Percentiles rank a stretch among this genome's conserved stretches.
Evolutionary conservation across 2,329 filamentous ascomycete genomes (phyloP).

Genomic region (Colletotrichum coccodes): DNA sequence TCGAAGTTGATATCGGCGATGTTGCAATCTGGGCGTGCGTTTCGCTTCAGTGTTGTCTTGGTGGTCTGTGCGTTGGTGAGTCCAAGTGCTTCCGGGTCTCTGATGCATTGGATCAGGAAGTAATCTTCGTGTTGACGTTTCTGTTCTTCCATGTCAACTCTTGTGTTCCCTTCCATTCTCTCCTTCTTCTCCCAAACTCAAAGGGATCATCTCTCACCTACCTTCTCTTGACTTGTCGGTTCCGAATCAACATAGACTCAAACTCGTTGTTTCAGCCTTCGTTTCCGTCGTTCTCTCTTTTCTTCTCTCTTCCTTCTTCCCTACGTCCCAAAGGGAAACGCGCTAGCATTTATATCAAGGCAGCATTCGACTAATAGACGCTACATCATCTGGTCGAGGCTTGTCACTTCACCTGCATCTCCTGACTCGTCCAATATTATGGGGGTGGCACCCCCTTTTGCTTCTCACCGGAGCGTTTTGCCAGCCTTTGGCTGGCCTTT

Average conservation of each 20-base stretch:
- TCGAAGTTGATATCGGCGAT: background rate
- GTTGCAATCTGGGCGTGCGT: background rate
- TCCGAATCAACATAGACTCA: background rate
- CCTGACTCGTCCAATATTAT: slow-evolving; percentile 32
- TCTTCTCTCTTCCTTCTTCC: slow-evolving; percentile 5
- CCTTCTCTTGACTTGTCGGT: slow-evolving; percentile 16
- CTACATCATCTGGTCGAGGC: slow-evolving; percentile 26
- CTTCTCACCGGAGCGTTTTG: slow-evolving; percentile 9
- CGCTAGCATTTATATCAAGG: slow-evolving; percentile 32
- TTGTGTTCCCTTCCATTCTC: background rate
- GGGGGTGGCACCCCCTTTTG: slow-evolving; percentile 12
- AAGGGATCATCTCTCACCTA: slow-evolving; percentile 6
- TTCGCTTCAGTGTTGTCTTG: background rate
- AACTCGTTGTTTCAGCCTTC: background rate
- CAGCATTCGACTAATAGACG: slow-evolving; percentile 7
- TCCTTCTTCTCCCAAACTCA: background rate
- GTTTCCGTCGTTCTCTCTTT: background rate
- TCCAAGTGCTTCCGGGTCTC: background rate
- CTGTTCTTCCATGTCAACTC: slow-evolving; percentile 15
- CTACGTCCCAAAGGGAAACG: background rate
- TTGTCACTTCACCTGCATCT: slow-evolving; percentile 28
- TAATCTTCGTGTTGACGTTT: background rate
- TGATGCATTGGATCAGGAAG: slow-evolving; percentile 17
- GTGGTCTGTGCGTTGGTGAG: slow-evolving; percentile 10
- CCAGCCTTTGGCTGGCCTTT: slow-evolving; percentile 1